A percentile compares a stretch with the other conserved stretches of the same genome.
Evolutionary conservation across 108 stramenopile genomes (phyloP).

Genomic region (Halocafeteria seosinensis): DNA sequence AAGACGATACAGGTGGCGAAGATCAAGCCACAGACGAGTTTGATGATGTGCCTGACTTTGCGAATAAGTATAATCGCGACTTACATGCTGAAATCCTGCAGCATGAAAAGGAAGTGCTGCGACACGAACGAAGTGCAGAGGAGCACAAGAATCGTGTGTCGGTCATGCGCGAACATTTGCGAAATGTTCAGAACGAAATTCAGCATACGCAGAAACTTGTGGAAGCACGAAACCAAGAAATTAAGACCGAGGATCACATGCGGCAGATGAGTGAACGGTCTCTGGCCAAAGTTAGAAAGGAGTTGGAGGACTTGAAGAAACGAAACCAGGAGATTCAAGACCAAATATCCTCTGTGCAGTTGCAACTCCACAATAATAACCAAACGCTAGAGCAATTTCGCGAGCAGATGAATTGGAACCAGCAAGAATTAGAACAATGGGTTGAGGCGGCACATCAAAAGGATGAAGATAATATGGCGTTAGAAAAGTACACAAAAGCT

Average conservation of each 20-base stretch:
- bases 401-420: slow-evolving; percentile 64
- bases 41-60: slow-evolving; percentile 29
- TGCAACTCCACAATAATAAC: slow-evolving; percentile 39
- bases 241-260: slow-evolving; percentile 54
- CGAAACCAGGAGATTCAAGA: slow-evolving; percentile 14
- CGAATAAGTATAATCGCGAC: slow-evolving; percentile 26
- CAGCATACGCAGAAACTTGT: slow-evolving; percentile 53
- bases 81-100: slow-evolving; percentile 22
- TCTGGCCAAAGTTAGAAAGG: slow-evolving; percentile 31
- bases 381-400: slow-evolving; percentile 55
- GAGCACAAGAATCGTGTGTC: slow-evolving; percentile 43
- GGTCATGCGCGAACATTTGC: slow-evolving; percentile 60
- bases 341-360: slow-evolving; percentile 37
- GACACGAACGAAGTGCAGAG: background rate
- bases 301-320: slow-evolving; percentile 17
- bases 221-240: slow-evolving; percentile 51
- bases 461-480: slow-evolving; percentile 54
- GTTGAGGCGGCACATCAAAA: slow-evolving; percentile 60
- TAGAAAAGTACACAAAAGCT: slow-evolving; percentile 52
- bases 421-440: slow-evolving; percentile 75
- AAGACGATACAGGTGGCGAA: slow-evolving; percentile 15
- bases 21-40: slow-evolving; percentile 14
- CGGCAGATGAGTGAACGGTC: slow-evolving; percentile 43
- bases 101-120: slow-evolving; percentile 1
- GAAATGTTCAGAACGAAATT: slow-evolving; percentile 57